Base-by-base conservation (phyloP, 805 yeast species). In the Wickerhamomyces tratensis region DNA sequence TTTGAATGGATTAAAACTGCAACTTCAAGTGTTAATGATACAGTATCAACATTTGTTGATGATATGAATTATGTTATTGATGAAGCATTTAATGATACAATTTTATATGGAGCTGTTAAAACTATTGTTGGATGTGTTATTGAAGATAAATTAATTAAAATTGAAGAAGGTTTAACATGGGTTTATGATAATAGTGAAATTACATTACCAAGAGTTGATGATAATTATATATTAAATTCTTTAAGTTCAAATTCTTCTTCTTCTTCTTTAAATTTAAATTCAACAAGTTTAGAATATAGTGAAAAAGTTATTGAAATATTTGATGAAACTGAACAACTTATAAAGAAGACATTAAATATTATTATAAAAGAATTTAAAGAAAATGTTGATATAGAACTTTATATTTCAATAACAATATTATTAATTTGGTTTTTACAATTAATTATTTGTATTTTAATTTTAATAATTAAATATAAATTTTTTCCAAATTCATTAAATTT, bases 161-260 rank as follows among this genome's bases (percentile, higher is more conserved):
- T 87, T 3, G 84, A 84, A 48, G 56, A 73, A 30, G 98, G 94
- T 0, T 61, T 89, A 42, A 72, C 79, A 2, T 93, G 97, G 97
- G 64, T 88, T 2, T 68, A 81, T 50, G 65, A 80, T 33, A 67
- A 84, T 47, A 68, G 88, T 4, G 67, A 76, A 13, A 61, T 88
- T 3, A 49, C 64, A 1, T 55, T 86, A 1, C 95, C 95, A 0
- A 51, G 67, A 36, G 59, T 80, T 13, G 65, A 65, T 39, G 58
- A 57, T 10, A 46, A 56, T 6, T 62, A 63, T 25, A 41, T 69
- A 3, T 37, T 53, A 7, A 35, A 46, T 30, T 53, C 52, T 4
- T 25, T 61, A 36, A 27, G 30, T 27, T 27, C 30, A 27, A 27
- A 27, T 27, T 5, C 26, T 13, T 14, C 12, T 33, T 11, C 39